A percentile compares a stretch with the other conserved stretches of the same genome.
Conservation (phyloP, 140 eudicot species). For the Artemisia princeps region DNA sequence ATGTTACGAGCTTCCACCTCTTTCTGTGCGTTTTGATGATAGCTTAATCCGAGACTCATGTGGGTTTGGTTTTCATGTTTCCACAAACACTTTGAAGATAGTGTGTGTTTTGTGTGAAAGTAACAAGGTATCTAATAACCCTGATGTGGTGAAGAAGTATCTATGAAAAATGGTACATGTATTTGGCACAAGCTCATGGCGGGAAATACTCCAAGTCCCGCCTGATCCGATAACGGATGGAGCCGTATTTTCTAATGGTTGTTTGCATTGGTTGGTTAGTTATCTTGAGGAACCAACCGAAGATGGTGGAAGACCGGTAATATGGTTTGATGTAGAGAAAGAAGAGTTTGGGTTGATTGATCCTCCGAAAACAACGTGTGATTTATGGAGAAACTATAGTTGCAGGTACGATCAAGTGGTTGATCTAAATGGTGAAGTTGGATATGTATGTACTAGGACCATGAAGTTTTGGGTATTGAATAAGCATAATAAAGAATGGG, state of each 20-base stretch:
- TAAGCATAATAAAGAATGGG: too few relatives aligned
- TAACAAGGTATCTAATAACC: neutral
- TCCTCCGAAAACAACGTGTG: neutral
- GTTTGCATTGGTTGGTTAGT: conserved; percentile 3
- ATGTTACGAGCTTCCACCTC: too few relatives aligned
- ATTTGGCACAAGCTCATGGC: conserved; percentile 1
- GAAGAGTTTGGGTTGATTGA: neutral
- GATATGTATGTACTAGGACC: too few relatives aligned
- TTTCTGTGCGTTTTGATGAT: too few relatives aligned
- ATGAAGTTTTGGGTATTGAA: too few relatives aligned
- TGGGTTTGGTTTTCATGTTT: neutral
- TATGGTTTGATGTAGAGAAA: conserved; percentile 1
- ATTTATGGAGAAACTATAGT: neutral
- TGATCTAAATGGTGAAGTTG: too few relatives aligned
- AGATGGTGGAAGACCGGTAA: neutral
- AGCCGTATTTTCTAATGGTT: neutral
- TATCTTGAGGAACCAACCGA: neutral
- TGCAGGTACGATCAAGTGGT: too few relatives aligned
- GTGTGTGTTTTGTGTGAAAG: neutral
- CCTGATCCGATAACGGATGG: neutral
- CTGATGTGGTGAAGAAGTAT: neutral
- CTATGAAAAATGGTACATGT: conserved; percentile 4
- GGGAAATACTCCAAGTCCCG: too few relatives aligned
- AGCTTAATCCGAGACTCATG: too few relatives aligned
- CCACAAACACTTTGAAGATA: neutral